Conservation (phyloP, 306 rosid species). For the Lablab purpureus region DNA sequence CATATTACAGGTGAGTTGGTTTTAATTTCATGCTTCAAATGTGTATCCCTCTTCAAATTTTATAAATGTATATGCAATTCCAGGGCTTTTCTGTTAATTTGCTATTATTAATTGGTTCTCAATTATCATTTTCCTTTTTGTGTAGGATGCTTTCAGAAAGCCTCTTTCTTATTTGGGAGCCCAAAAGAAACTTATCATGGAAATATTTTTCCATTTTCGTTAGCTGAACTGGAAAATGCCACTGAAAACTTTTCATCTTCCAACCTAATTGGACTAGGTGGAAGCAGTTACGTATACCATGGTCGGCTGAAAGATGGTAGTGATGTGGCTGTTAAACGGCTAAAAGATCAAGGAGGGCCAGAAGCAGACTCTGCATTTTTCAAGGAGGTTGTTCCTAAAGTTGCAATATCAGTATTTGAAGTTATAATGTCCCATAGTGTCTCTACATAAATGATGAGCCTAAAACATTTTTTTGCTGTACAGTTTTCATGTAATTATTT, state of each 20-base stretch:
- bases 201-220: slow-evolving; percentile 75
- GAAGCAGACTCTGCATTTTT: slow-evolving; percentile 78
- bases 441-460: not conserved
- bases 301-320: slow-evolving; percentile 78
- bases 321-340: slow-evolving; percentile 84
- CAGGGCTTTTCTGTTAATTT: slow-evolving; percentile 17
- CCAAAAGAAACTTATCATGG: slow-evolving; percentile 64
- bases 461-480: not conserved
- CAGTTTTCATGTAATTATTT: not conserved
- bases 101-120: slow-evolving; percentile 27
- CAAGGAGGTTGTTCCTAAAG: slow-evolving; percentile 72
- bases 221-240: slow-evolving; percentile 83
- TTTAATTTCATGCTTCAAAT: slow-evolving; percentile 12
- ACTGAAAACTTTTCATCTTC: slow-evolving; percentile 80
- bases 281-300: slow-evolving; percentile 91
- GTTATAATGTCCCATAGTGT: slow-evolving; percentile 5
- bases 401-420: slow-evolving; percentile 32
- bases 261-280: slow-evolving; percentile 90
- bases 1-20: slow-evolving; percentile 61
- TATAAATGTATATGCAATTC: slow-evolving; percentile 11
- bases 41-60: not conserved
- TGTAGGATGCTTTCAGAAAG: slow-evolving; percentile 80
- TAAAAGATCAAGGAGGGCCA: slow-evolving; percentile 74
- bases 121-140: slow-evolving; percentile 4
- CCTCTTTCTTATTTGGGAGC: slow-evolving; percentile 71